Conservation (phyloP, 768 basidiomycete species). For the Myochromella boudieri region DNA sequence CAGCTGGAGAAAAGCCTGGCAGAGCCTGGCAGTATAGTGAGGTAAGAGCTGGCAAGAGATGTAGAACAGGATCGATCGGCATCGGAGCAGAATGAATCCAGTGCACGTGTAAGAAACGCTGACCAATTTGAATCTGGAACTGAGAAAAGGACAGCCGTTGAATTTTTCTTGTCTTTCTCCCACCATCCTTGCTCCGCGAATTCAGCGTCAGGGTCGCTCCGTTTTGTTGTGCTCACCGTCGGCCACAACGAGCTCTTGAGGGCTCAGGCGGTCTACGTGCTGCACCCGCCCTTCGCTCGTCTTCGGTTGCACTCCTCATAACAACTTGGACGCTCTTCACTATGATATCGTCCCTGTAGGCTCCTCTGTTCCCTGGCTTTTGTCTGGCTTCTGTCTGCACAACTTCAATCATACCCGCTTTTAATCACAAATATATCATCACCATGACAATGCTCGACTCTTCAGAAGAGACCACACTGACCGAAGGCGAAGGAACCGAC, state of each 20-base stretch:
- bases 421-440: conserved; percentile 22
- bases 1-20: no score
- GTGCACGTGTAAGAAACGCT: conserved; percentile 19
- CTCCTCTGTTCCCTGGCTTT: conserved; percentile 25
- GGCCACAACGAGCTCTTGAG: conserved; percentile 17
- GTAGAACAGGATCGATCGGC: not conserved
- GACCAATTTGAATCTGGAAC: conserved; percentile 22
- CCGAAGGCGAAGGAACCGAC: conserved; percentile 58
- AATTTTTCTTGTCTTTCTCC: conserved; percentile 16
- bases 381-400: conserved; percentile 15
- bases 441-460: conserved; percentile 45
- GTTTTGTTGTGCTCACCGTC: conserved; percentile 10
- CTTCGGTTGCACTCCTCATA: conserved; percentile 23
- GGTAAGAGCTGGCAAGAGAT: not conserved
- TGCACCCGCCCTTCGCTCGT: conserved; percentile 15
- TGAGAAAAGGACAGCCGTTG: conserved; percentile 15
- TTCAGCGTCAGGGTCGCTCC: not conserved
- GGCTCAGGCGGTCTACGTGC: conserved; percentile 17
- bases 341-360: conserved; percentile 46
- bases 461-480: conserved; percentile 48
- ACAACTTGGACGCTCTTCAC: conserved; percentile 36
- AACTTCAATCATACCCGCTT: conserved; percentile 25
- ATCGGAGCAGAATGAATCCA: conserved; percentile 11
- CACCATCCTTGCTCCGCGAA: conserved; percentile 9
- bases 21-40: no score